Evolutionary conservation across 768 basidiomycete genomes (phyloP).

Genomic region (Mycena capillaripes): DNA sequence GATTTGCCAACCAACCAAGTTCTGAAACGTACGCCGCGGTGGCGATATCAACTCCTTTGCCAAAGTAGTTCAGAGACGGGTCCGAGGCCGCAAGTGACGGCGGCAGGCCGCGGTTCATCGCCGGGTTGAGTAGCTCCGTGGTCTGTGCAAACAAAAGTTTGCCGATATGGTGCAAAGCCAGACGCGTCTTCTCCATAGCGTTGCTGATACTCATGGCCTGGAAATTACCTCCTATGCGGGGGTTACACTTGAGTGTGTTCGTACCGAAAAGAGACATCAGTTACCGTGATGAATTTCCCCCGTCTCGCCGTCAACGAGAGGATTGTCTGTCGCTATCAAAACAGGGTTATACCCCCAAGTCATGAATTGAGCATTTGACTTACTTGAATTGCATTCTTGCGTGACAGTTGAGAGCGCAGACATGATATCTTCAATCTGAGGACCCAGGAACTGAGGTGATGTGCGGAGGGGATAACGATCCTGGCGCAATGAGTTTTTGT

Average conservation of each 20-base stretch:
- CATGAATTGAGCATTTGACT: constrained; percentile 40
- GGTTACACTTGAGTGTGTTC: background rate
- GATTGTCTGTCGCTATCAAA: constrained; percentile 83
- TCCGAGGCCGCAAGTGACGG: constrained; percentile 82
- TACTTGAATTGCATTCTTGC: constrained; percentile 86
- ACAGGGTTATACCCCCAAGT: constrained; percentile 2
- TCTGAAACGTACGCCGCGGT: constrained; percentile 86
- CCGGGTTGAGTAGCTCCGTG: constrained; percentile 84
- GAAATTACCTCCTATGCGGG: constrained; percentile 79
- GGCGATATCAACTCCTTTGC: constrained; percentile 85
- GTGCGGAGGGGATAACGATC: constrained; percentile 81
- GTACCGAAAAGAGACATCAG: constrained; percentile 49
- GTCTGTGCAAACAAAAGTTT: constrained; percentile 79
- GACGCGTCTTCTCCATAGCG: constrained; percentile 91
- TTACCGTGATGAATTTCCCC: constrained; percentile 77
- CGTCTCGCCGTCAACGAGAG: constrained; percentile 78
- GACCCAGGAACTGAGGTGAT: constrained; percentile 84
- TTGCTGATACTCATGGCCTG: constrained; percentile 84
- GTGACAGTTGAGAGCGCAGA: constrained; percentile 70
- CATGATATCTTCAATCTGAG: constrained; percentile 82
- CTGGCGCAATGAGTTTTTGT: constrained; percentile 79
- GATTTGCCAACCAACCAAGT: constrained; percentile 82
- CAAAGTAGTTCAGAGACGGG: constrained; percentile 83
- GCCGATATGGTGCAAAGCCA: constrained; percentile 77
- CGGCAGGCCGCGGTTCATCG: constrained; percentile 84